Percentiles rank a stretch among this genome's conserved stretches.
Evolutionary conservation across 164 flowering plant genomes (phyloP).

Genomic region (Chimonanthus salicifolius): DNA sequence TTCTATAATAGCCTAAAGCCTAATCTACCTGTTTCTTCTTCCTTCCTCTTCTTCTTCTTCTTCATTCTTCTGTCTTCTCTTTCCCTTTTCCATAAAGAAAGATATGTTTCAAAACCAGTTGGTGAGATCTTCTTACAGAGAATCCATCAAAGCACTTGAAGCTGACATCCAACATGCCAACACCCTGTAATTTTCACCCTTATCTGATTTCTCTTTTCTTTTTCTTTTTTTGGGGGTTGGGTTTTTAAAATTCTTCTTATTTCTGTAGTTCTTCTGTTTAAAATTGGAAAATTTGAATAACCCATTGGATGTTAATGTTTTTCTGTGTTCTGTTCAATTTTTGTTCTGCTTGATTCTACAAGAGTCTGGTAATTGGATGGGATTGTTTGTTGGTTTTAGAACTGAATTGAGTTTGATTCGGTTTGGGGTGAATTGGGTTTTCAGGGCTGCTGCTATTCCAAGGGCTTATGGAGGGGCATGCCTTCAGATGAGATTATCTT

Average conservation of each 20-base stretch:
- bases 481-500: conserved; percentile 72
- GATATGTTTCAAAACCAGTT: conserved; percentile 57
- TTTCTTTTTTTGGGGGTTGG: background rate
- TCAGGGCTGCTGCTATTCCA: conserved; percentile 77
- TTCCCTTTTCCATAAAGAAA: conserved; percentile 18
- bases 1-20: no score
- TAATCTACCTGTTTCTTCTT: background rate
- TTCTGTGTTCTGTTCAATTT: background rate
- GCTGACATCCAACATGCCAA: conserved; percentile 81
- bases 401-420: background rate
- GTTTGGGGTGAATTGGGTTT: background rate
- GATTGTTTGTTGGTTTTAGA: background rate
- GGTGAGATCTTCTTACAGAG: conserved; percentile 42
- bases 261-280: background rate
- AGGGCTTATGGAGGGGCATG: conserved; percentile 53
- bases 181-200: conserved; percentile 46
- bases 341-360: background rate
- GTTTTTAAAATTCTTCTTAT: background rate
- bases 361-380: background rate
- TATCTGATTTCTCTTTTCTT: background rate
- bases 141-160: conserved; percentile 60
- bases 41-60: background rate
- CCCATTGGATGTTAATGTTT: background rate
- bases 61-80: background rate
- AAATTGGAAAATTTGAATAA: background rate